Conservation (phyloP, 2,329 filamentous ascomycete genomes). For the Colletotrichum sp. region DNA sequence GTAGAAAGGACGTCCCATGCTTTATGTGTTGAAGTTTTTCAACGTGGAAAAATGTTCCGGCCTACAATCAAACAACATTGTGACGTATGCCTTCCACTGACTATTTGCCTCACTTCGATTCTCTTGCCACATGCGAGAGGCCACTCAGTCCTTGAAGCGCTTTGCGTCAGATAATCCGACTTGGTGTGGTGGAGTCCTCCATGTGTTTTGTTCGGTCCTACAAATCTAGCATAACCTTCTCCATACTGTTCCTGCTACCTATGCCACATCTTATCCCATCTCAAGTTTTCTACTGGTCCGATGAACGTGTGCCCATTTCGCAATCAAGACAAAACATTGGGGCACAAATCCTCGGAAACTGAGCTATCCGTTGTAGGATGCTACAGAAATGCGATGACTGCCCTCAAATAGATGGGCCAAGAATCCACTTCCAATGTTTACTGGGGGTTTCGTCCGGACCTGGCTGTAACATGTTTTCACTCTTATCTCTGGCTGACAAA, state of each 20-base stretch:
- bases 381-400: neutral
- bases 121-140: neutral
- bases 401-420: neutral
- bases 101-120: neutral
- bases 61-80: fast-evolving
- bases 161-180: neutral
- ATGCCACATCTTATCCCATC: neutral
- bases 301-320: neutral
- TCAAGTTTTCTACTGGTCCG: neutral
- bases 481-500: neutral
- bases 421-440: neutral
- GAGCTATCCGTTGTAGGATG: neutral
- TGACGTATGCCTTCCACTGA: neutral
- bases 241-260: neutral
- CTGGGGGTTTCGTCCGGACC: neutral
- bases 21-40: no score
- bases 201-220: neutral
- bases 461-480: neutral
- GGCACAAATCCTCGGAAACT: neutral
- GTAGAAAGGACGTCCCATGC: no score
- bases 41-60: neutral
- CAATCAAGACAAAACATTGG: neutral
- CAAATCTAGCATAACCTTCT: neutral
- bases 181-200: neutral
- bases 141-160: neutral